These are phyloP conservation scores for Mrakia blollopis DNA, from an alignment of 768 basidiomycete species.

Conservation along the genomic window DNA sequence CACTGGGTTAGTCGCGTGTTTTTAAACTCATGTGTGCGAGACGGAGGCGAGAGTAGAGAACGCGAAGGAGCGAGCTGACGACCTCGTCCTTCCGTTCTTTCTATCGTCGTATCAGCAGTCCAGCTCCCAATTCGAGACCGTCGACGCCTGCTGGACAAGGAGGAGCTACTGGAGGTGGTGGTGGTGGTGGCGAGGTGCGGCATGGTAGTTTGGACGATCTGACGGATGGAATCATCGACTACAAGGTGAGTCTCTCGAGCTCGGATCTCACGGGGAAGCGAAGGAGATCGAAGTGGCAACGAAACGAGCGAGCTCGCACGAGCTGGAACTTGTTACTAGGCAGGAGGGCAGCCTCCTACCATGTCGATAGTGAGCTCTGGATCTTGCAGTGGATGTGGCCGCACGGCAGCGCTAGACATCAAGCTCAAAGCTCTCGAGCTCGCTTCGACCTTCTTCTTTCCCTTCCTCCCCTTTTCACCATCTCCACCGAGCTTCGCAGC, in stretches of 20 bases:
- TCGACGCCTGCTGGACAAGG: not conserved
- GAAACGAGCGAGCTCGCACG: no score
- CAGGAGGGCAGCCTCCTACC: no score
- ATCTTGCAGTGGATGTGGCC: no score
- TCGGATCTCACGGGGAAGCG: not conserved
- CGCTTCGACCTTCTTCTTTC: not conserved
- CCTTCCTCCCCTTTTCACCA: not conserved
- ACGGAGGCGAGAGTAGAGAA: not conserved
- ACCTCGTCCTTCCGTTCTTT: not conserved
- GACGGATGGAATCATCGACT: conserved; percentile 18
- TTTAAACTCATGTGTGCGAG: not conserved
- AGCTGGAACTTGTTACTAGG: no score
- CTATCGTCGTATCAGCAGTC: not conserved
- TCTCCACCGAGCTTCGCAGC: not conserved
- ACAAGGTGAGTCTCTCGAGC: conserved; percentile 2
- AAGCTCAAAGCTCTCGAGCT: not conserved
- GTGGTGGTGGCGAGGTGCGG: not conserved
- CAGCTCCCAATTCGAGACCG: not conserved
- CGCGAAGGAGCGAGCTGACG: not conserved
- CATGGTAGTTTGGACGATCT: conserved; percentile 4
- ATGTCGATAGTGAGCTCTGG: no score
- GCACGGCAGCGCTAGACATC: not conserved
- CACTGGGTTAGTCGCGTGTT: not conserved
- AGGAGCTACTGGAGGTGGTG: not conserved
- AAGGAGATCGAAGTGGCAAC: not conserved